phyloP scores from a whole-genome alignment of 345 rosid species.

The Garcia nutans region DNA sequence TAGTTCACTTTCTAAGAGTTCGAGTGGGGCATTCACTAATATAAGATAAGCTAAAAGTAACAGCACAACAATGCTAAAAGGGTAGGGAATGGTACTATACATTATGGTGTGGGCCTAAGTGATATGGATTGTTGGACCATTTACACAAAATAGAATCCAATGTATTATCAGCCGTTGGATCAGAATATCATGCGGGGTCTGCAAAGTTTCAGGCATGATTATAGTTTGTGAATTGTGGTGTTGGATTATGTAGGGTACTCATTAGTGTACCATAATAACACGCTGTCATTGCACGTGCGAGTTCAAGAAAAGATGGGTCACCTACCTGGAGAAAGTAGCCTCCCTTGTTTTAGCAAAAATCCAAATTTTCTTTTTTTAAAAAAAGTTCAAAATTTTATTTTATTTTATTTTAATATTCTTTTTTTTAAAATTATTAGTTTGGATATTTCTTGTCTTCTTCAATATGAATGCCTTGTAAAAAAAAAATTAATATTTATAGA shows the following conservation, averaged over 20 bases:
- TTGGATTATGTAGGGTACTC: not conserved
- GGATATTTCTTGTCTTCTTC: no score
- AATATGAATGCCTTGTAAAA: not conserved
- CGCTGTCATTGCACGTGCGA: constrained; percentile 7
- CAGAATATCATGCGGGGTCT: constrained; percentile 14
- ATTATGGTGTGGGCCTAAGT: not conserved
- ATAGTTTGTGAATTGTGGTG: not conserved
- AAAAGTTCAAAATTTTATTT: not conserved
- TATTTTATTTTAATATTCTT: not conserved
- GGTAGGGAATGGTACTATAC: not conserved
- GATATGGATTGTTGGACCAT: not conserved
- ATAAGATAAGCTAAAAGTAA: no score
- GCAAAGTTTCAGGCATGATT: not conserved
- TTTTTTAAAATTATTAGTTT: not conserved
- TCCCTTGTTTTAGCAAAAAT: not conserved
- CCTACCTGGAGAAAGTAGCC: not conserved
- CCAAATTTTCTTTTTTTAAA: not conserved
- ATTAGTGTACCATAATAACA: not conserved
- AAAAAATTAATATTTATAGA: not conserved
- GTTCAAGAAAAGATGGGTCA: not conserved
- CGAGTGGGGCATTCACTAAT: not conserved
- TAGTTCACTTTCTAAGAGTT: not conserved
- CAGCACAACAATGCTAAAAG: not conserved
- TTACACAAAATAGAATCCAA: not conserved
- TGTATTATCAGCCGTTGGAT: constrained; percentile 19